Evolutionary conservation across 2,329 filamentous ascomycete species (phyloP).

Genomic region (Talaromyces albobiverticillius): DNA sequence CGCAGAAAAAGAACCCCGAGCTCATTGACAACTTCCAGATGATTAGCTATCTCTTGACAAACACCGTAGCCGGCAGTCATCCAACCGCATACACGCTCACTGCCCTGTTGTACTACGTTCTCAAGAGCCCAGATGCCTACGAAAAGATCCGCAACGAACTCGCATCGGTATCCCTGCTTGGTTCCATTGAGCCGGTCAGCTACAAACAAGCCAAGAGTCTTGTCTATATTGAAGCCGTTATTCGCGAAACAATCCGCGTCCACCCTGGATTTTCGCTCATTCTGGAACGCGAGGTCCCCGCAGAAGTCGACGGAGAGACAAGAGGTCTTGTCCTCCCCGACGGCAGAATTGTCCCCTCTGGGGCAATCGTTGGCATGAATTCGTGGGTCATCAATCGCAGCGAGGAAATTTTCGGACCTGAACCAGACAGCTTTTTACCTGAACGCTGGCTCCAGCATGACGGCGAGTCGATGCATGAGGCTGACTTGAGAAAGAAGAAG

Average conservation of each 20-base stretch:
- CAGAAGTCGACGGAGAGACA: not conserved
- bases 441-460: constrained; percentile 26
- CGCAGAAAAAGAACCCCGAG: constrained; percentile 20
- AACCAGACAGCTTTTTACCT: constrained; percentile 24
- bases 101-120: constrained; percentile 30
- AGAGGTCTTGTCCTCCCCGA: constrained; percentile 18
- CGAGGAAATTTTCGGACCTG: constrained; percentile 20
- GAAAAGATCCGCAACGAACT: constrained; percentile 26
- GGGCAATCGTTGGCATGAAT: constrained; percentile 28
- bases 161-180: constrained; percentile 15
- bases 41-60: constrained; percentile 21
- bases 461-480: constrained; percentile 15
- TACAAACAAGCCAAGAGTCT: constrained; percentile 12
- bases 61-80: constrained; percentile 31
- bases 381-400: constrained; percentile 25
- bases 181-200: constrained; percentile 9
- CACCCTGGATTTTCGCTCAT: constrained; percentile 17
- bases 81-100: constrained; percentile 33
- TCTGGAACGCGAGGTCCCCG: constrained; percentile 17
- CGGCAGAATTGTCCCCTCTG: constrained; percentile 16
- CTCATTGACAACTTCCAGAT: constrained; percentile 18
- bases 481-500: constrained; percentile 16
- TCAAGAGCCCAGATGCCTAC: constrained; percentile 23
- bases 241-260: constrained; percentile 18
- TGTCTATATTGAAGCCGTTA: constrained; percentile 14